Conservation (phyloP, 2,329 filamentous ascomycete species). For the Fusarium robinianum region DNA sequence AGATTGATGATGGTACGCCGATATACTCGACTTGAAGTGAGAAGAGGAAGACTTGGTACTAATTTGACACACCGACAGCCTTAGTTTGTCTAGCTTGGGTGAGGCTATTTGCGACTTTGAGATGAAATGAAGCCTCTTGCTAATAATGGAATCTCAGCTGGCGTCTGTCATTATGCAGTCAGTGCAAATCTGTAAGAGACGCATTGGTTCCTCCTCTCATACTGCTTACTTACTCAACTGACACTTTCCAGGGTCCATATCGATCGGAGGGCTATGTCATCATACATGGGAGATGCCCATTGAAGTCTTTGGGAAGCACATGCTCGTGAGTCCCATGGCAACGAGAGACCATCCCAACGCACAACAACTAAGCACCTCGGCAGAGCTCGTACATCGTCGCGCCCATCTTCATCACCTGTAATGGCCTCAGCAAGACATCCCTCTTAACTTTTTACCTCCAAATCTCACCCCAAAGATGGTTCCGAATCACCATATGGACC, state of each 20-base stretch:
- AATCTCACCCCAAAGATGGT: constrained; percentile 40
- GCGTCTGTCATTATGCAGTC: constrained; percentile 34
- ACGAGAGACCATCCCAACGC: not conserved
- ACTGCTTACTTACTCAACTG: not conserved
- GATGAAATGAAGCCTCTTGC: too few relatives aligned
- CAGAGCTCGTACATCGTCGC: constrained; percentile 36
- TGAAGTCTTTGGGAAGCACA: constrained; percentile 26
- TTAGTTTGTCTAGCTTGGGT: constrained; percentile 24
- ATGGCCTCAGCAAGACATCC: constrained; percentile 43
- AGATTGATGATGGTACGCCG: constrained; percentile 27
- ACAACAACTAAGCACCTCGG: too few relatives aligned
- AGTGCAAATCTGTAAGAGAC: constrained; percentile 27
- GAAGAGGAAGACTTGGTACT: not conserved
- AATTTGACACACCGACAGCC: constrained; percentile 1
- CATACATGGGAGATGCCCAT: constrained; percentile 38
- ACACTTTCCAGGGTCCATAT: constrained; percentile 28
- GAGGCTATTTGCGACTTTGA: not conserved
- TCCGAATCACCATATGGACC: constrained; percentile 34
- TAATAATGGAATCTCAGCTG: constrained; percentile 3
- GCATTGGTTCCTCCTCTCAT: not conserved
- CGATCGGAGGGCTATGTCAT: constrained; percentile 33
- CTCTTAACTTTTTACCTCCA: constrained; percentile 43
- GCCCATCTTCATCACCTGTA: constrained; percentile 40
- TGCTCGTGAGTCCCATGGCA: constrained; percentile 7
- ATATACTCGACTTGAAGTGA: not conserved